Base-by-base conservation (phyloP, 2,329 filamentous ascomycete genomes). In the Penicillium sp. region DNA sequence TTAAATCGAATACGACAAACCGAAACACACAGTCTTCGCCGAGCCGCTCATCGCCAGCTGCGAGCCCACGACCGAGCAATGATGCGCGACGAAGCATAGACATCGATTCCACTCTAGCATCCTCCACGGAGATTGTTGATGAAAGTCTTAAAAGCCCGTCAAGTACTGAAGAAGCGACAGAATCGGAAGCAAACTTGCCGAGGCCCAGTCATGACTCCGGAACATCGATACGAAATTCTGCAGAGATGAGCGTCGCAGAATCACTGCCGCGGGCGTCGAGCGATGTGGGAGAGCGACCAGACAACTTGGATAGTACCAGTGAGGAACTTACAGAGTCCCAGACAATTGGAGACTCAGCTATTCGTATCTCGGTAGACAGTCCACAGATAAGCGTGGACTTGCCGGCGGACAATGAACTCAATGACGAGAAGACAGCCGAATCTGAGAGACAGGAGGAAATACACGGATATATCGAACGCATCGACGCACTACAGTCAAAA, bases 401-500 rank as follows among this genome's bases (percentile, higher is more conserved):
- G 13, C 50, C 62, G 9, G 51, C 58, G 1, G 61, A 67, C 13
- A 35, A 49, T 54, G 41, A 56, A 19, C 47, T 50, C 53, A 69
- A 80, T 68, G 76, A 82, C 52, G 76, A 84, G 47, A 77, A 80
- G 48, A 74, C 77, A 29, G 79, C 79, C 1, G 78, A 86, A 57
- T 75, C 76, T 33, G 83, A 86, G 60, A 85, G 90, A 63, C 88
- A 93, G 56, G 90, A 95, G 65, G 95, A 98, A 71, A 83, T 92
- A 41, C 87, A 95, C 67, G 84, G 83, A 48, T 91, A 96, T 61
- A 83, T 93, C 7, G 95, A 99, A 75, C 87, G 90, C 35, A 95
- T 97, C 54, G 95, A 99, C 77, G 90, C 93, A 4, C 78, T 99
- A 1, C 91, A 98, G 72, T 86, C 91, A 7, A 98, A 99, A 70